A percentile compares a stretch with the other conserved stretches of the same genome.
Conservation (phyloP, 192 early-diverging fungal species). For the Podila horticola region DNA sequence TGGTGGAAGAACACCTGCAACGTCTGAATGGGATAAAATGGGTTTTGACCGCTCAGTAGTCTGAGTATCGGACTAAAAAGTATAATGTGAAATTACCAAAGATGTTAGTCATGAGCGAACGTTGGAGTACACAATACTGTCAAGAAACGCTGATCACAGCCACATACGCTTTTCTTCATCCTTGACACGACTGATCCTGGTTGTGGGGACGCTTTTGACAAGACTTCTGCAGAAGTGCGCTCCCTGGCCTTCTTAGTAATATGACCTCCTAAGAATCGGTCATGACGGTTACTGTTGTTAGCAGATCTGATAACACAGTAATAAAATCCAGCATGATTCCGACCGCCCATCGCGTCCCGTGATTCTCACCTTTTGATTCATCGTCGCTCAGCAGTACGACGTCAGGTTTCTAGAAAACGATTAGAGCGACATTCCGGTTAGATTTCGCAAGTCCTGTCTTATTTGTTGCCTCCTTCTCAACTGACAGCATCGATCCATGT, state of each 20-base stretch:
- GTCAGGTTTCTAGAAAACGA: neutral
- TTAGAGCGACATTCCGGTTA: neutral
- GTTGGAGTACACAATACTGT: neutral
- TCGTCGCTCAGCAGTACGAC: slow-evolving; percentile 29
- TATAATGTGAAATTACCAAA: neutral
- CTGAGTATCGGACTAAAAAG: neutral
- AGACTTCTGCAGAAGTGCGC: neutral
- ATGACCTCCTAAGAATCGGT: too few relatives aligned
- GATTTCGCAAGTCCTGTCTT: neutral
- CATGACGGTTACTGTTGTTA: too few relatives aligned
- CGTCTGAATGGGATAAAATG: too few relatives aligned
- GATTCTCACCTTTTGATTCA: slow-evolving; percentile 20
- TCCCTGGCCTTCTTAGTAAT: slow-evolving; percentile 4
- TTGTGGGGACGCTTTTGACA: neutral
- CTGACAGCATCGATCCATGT: neutral
- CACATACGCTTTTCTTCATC: slow-evolving; percentile 33
- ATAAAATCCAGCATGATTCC: neutral
- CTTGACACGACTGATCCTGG: slow-evolving; percentile 7
- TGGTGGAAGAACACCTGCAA: too few relatives aligned
- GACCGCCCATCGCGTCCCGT: neutral
- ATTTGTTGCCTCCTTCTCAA: neutral
- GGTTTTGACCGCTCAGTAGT: too few relatives aligned
- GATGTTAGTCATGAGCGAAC: neutral
- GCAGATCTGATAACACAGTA: too few relatives aligned
- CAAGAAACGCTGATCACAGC: neutral